Evolutionary conservation across 371 early-diverging fungal genomes (phyloP).

Genomic region (Nematocida minor): DNA sequence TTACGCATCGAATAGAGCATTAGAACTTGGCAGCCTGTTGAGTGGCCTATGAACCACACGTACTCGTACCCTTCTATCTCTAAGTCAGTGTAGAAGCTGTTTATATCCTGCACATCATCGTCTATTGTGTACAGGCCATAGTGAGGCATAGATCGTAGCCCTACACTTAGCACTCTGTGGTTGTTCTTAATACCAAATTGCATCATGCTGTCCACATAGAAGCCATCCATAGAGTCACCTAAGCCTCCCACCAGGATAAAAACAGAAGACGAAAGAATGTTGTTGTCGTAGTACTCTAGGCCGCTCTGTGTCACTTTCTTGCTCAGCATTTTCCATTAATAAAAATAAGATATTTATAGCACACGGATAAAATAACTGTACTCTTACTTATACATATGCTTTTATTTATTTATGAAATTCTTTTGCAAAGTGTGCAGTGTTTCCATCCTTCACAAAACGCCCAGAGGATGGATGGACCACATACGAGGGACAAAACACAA

Average conservation of each 20-base stretch:
- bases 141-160: constrained; percentile 31
- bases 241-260: constrained; percentile 22
- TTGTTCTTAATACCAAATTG: neutral
- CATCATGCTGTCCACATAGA: neutral
- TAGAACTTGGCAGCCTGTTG: constrained; percentile 62
- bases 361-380: neutral
- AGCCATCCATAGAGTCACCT: neutral
- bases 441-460: neutral
- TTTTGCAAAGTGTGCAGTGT: constrained; percentile 6
- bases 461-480: constrained; percentile 42
- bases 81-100: neutral
- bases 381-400: neutral
- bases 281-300: neutral
- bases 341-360: too few relatives aligned
- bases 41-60: constrained; percentile 60
- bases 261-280: neutral
- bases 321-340: too few relatives aligned
- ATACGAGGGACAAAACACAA: constrained; percentile 4
- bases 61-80: neutral
- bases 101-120: constrained; percentile 31
- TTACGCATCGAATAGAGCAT: constrained; percentile 14
- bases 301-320: neutral
- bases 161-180: neutral
- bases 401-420: neutral
- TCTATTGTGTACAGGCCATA: constrained; percentile 7